Percentiles rank a stretch among this genome's conserved stretches.
phyloP scores from a whole-genome alignment of 2,329 filamentous ascomycete species.

The Verticillium nubilum region DNA sequence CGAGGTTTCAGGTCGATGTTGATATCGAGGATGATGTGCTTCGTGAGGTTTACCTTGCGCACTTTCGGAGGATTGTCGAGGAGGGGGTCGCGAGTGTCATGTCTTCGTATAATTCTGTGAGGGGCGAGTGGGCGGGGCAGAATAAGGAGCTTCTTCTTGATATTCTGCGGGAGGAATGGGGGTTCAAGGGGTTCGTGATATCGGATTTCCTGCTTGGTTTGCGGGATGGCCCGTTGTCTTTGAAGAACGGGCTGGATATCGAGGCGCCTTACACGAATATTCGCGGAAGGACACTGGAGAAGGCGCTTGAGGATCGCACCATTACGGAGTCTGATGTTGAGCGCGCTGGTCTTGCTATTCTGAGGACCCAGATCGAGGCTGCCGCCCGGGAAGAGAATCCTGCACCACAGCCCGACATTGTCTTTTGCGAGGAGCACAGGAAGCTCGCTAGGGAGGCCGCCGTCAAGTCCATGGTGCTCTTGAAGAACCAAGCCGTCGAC shows the following conservation, averaged over 20 bases:
- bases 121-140: slow-evolving; percentile 14
- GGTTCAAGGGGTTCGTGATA: slow-evolving; percentile 13
- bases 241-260: slow-evolving; percentile 15
- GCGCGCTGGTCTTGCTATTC: slow-evolving; percentile 4
- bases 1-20: slow-evolving; percentile 16
- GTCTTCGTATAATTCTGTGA: slow-evolving; percentile 15
- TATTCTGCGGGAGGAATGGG: slow-evolving; percentile 12
- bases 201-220: slow-evolving; percentile 14
- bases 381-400: neutral
- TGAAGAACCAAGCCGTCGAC: slow-evolving; percentile 10
- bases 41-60: slow-evolving; percentile 15
- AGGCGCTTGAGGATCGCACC: neutral
- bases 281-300: neutral
- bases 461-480: slow-evolving; percentile 13
- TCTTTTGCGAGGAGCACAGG: slow-evolving; percentile 14
- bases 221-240: slow-evolving; percentile 6
- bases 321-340: slow-evolving; percentile 5
- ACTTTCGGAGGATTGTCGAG: slow-evolving; percentile 13
- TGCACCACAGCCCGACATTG: slow-evolving; percentile 1
- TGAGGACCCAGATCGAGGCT: slow-evolving; percentile 7
- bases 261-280: slow-evolving; percentile 14
- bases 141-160: slow-evolving; percentile 11
- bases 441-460: slow-evolving; percentile 11
- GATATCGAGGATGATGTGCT: slow-evolving; percentile 10
- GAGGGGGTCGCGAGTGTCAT: slow-evolving; percentile 12